Percentiles rank a stretch among this genome's conserved stretches.
phyloP scores from a whole-genome alignment of 2,329 filamentous ascomycete species.

The Endoconidiophora laricicola region DNA sequence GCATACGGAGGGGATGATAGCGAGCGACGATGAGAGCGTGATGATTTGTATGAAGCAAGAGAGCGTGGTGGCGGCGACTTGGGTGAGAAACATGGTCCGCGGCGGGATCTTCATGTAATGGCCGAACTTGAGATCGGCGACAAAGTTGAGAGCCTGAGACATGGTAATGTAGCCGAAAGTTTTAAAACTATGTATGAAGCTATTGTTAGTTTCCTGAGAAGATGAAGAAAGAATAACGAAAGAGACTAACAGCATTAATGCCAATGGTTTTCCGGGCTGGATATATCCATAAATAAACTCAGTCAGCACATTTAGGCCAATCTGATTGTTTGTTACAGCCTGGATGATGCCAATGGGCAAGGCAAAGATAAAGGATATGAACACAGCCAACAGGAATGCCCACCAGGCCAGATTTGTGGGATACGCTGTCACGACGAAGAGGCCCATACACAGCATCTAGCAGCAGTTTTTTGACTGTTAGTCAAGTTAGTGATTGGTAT shows the following conservation, averaged over 20 bases:
- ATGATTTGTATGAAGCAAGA: slow-evolving; percentile 50
- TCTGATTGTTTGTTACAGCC: slow-evolving; percentile 52
- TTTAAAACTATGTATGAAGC: slow-evolving; percentile 31
- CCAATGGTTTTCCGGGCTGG: slow-evolving; percentile 53
- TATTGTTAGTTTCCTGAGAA: slow-evolving; percentile 5
- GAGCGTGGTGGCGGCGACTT: slow-evolving; percentile 48
- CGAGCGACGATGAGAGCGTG: slow-evolving; percentile 45
- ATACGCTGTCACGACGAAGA: slow-evolving; percentile 39
- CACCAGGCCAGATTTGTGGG: slow-evolving; percentile 56
- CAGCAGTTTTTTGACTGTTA: slow-evolving; percentile 10
- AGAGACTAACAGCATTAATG: slow-evolving; percentile 48
- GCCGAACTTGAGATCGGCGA: slow-evolving; percentile 50
- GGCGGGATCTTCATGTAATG: slow-evolving; percentile 61
- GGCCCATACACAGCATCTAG: slow-evolving; percentile 36
- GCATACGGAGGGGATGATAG: slow-evolving; percentile 48
- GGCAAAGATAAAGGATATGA: slow-evolving; percentile 46
- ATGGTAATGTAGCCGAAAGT: slow-evolving; percentile 47
- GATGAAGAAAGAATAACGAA: background rate
- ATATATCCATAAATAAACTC: slow-evolving; percentile 64
- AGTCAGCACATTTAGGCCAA: slow-evolving; percentile 57
- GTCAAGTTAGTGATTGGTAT: background rate
- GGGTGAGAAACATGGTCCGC: slow-evolving; percentile 47
- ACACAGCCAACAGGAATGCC: slow-evolving; percentile 50
- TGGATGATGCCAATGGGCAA: slow-evolving; percentile 54
- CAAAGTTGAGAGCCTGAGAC: slow-evolving; percentile 48